These are phyloP conservation scores for Rosa chinensis DNA, from an alignment of 306 rosid genomes.

Conservation along the genomic window DNA sequence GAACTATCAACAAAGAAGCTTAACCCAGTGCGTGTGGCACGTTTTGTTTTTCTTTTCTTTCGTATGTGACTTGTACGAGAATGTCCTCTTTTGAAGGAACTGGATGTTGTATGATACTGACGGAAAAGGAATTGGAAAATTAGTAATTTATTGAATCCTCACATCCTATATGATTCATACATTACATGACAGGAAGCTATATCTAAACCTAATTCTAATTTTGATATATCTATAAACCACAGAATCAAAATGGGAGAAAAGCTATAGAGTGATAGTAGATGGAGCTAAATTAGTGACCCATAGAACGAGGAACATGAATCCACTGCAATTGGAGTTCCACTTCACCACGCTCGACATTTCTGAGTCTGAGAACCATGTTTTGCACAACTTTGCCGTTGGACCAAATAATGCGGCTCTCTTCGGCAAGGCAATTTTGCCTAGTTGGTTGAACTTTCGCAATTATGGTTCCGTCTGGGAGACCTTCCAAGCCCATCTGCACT, in stretches of 20 bases:
- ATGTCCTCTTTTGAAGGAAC: too few relatives aligned
- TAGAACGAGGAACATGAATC: slow-evolving; percentile 71
- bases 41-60: too few relatives aligned
- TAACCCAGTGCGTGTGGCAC: too few relatives aligned
- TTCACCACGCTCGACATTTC: slow-evolving; percentile 79
- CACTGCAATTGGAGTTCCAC: slow-evolving; percentile 70
- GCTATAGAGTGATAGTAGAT: not conserved
- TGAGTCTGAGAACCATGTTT: slow-evolving; percentile 64
- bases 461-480: slow-evolving; percentile 50
- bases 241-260: not conserved
- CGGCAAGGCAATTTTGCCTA: slow-evolving; percentile 64
- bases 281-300: slow-evolving; percentile 28
- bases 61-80: too few relatives aligned
- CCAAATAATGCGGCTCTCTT: slow-evolving; percentile 64
- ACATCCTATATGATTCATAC: too few relatives aligned
- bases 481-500: slow-evolving; percentile 35
- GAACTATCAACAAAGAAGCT: too few relatives aligned
- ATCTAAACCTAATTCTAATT: too few relatives aligned
- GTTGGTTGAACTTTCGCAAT: slow-evolving; percentile 49
- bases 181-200: too few relatives aligned
- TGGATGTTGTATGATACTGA: too few relatives aligned
- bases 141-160: too few relatives aligned
- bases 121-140: too few relatives aligned
- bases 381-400: slow-evolving; percentile 53
- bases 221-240: too few relatives aligned